A percentile compares a stretch with the other conserved stretches of the same genome.
These are phyloP conservation scores for Phialocephala sp. DNA, from an alignment of 2,329 filamentous ascomycete species.

Conservation along the genomic window DNA sequence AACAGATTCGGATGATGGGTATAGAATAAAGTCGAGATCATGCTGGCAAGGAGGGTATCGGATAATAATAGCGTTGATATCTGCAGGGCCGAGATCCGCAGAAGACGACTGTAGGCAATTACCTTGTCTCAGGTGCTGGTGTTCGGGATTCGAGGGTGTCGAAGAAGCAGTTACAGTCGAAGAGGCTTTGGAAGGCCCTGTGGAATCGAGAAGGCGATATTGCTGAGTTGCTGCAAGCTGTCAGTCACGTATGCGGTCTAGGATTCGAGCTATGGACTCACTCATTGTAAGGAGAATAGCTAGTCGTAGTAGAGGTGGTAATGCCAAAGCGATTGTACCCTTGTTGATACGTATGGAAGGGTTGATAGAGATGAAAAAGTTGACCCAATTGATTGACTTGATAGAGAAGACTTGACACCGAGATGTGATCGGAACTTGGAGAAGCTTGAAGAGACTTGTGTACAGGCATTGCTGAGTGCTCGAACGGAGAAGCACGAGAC, in stretches of 20 bases:
- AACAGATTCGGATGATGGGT: not conserved
- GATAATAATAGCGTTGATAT: not conserved
- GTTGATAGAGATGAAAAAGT: not conserved
- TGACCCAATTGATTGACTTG: not conserved
- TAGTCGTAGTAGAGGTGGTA: not conserved
- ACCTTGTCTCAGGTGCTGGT: not conserved
- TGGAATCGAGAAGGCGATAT: not conserved
- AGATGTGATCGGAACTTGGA: not conserved
- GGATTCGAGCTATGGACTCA: not conserved
- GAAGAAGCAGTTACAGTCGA: not conserved
- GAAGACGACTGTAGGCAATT: not conserved
- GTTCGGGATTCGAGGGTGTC: not conserved
- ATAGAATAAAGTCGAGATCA: slow-evolving; percentile 1
- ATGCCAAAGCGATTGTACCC: too few species aligned
- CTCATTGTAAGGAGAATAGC: not conserved
- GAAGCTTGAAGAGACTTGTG: not conserved
- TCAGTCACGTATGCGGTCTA: not conserved
- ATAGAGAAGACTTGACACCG: not conserved
- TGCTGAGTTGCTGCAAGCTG: not conserved
- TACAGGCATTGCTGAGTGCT: not conserved
- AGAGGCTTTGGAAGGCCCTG: not conserved
- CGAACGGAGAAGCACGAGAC: not conserved
- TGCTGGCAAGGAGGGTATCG: not conserved
- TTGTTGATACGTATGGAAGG: not conserved
- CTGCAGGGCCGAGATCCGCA: not conserved